These are phyloP conservation scores for Pseudomassariella vexata DNA, from an alignment of 2,329 filamentous ascomycete genomes.

Conservation along the genomic window DNA sequence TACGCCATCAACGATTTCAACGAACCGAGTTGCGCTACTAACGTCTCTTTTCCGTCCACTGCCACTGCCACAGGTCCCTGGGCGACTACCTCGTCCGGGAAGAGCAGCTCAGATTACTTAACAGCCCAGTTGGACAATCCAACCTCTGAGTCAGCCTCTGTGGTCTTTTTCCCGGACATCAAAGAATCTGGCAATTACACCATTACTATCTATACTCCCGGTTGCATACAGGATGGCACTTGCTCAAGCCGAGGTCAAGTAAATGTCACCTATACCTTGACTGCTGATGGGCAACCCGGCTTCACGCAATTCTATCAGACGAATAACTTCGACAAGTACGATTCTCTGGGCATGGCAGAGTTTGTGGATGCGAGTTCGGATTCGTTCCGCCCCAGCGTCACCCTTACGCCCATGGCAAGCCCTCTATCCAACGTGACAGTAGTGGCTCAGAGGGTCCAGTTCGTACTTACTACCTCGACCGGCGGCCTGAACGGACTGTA, in stretches of 20 bases:
- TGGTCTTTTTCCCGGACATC: slow-evolving; percentile 80
- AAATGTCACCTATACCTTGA: slow-evolving; percentile 71
- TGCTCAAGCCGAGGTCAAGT: slow-evolving; percentile 75
- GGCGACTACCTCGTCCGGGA: slow-evolving; percentile 59
- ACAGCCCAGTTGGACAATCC: slow-evolving; percentile 57
- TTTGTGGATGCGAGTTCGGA: slow-evolving; percentile 69
- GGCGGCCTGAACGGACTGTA: slow-evolving; percentile 85
- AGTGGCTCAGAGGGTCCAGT: slow-evolving; percentile 85
- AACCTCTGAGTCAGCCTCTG: slow-evolving; percentile 54
- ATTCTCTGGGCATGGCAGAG: slow-evolving; percentile 83
- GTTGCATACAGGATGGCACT: slow-evolving; percentile 73
- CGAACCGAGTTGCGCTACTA: slow-evolving; percentile 74
- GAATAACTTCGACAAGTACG: slow-evolving; percentile 95
- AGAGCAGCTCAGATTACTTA: slow-evolving; percentile 73
- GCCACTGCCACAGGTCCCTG: slow-evolving; percentile 71
- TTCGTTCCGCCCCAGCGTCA: slow-evolving; percentile 75
- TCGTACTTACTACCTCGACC: slow-evolving; percentile 66
- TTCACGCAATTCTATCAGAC: slow-evolving; percentile 72
- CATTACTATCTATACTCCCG: slow-evolving; percentile 86
- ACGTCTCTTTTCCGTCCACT: slow-evolving; percentile 56
- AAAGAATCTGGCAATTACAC: slow-evolving; percentile 87
- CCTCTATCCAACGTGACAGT: slow-evolving; percentile 59
- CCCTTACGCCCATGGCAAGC: slow-evolving; percentile 61
- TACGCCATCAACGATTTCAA: slow-evolving; percentile 88
- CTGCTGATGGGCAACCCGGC: slow-evolving; percentile 35